Base-by-base conservation (phyloP, 2,329 filamentous ascomycete genomes). In the Exophiala alcalophila region DNA sequence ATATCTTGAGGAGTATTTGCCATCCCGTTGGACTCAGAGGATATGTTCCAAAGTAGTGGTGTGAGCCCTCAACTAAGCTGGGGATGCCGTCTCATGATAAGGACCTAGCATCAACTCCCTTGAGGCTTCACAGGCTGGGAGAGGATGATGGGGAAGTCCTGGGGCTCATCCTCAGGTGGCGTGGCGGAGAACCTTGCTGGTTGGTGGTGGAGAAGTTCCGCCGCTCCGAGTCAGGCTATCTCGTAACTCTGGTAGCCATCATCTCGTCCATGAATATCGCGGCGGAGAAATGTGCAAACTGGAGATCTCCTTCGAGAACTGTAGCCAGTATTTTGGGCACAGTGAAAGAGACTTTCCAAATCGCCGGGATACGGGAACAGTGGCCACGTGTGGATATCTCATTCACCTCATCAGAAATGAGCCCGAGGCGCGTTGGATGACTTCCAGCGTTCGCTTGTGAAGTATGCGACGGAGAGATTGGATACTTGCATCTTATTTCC, bases 331-430 rank as follows among this genome's bases (percentile, higher is more conserved):
- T 15, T 24, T 19, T n/a, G 23, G 33, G 7, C 20, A 12, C 15
- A 27, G 11, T 26, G n/a, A 12, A 37, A 25, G 23, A n/a, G 9
- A n/a, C 16, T 16, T 8, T 37, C 19, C 23, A 12, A 27, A 26
- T 11, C 20, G 16, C 12, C 4, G 7, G 33, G 23, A 9, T 27
- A 37, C 19, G 23, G 23, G 7, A 37, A n/a, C n/a, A n/a, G n/a
- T n/a, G 14, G 21, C 8, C 12, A 16, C 27, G 1, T 27, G 23
- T 26, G 33, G 23, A 4, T 12, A 48, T 21, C 18, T 52, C 4
- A 49, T 52, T 27, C 44, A 53, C 31, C 32, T 50, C 10, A 40
- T 53, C 37, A 43, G 47, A 12, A 42, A 52, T 18, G 49, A 47
- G 9, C 44, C 40, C 20, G 32, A 47, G 16, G 37, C 32, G 2